phyloP scores from a whole-genome alignment of 169 alveolate genomes.

The Amoebophrya sp. region DNA sequence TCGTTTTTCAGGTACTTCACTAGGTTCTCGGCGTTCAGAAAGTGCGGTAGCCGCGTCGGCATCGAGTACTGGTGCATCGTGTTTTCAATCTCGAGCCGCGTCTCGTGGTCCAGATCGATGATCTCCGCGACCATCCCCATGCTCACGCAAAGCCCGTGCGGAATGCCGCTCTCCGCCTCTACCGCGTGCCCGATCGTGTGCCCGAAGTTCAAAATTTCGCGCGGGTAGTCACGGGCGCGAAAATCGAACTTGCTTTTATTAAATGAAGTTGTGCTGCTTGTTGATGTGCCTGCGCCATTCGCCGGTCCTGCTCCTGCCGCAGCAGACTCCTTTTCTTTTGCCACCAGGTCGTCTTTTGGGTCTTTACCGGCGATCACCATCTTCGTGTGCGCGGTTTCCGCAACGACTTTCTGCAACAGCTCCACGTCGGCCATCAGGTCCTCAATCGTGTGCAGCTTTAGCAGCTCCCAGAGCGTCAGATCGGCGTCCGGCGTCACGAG shows the following conservation, averaged over 20 bases:
- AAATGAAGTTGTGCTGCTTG: background rate
- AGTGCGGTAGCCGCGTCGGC: background rate
- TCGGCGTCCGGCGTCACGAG: background rate
- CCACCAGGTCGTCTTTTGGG: background rate
- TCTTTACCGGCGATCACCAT: background rate
- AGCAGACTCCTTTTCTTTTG: too few species aligned
- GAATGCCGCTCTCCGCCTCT: constrained; percentile 17
- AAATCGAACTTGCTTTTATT: background rate
- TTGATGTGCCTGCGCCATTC: too few species aligned
- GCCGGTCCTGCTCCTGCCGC: too few species aligned
- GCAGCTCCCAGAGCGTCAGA: background rate
- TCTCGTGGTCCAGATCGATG: background rate
- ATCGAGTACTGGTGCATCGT: background rate
- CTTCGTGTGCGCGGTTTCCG: background rate
- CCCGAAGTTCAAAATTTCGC: constrained; percentile 41
- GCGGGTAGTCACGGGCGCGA: background rate
- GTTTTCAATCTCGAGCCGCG: background rate
- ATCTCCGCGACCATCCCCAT: background rate
- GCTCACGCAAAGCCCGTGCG: background rate
- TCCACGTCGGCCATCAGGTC: background rate
- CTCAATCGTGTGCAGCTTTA: background rate
- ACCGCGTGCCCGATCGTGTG: constrained; percentile 47
- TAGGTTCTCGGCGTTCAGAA: background rate
- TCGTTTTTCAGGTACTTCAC: background rate
- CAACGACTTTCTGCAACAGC: background rate